phyloP scores from a whole-genome alignment of 441 rosid genomes.

The Erysimum pusillum region DNA sequence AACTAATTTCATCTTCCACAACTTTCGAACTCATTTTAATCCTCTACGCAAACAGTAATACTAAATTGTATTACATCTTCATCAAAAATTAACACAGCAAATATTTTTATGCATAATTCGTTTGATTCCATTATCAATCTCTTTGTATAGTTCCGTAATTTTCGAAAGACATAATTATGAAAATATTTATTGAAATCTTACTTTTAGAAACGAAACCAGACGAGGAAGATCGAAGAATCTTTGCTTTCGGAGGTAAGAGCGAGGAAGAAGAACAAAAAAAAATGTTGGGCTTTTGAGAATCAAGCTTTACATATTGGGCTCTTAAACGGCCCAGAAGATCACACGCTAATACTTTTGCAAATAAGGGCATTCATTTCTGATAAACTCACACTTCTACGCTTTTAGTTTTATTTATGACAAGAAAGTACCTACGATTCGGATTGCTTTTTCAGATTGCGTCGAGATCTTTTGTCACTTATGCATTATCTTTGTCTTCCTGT shows the following conservation, averaged over 20 bases:
- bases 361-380: neutral
- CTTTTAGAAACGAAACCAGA: too few species aligned
- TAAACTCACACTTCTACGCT: neutral
- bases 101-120: too few species aligned
- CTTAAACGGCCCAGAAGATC: neutral
- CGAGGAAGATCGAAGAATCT: slow-evolving; percentile 13
- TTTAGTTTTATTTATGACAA: neutral
- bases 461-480: neutral
- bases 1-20: slow-evolving; percentile 51
- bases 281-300: neutral
- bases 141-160: too few species aligned
- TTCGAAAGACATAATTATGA: too few species aligned
- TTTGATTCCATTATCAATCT: too few species aligned
- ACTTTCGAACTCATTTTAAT: slow-evolving; percentile 52
- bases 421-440: neutral
- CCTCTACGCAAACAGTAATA: neutral
- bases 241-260: slow-evolving; percentile 1
- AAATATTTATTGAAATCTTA: too few species aligned
- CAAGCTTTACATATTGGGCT: neutral
- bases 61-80: neutral
- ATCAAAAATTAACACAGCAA: too few species aligned
- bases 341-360: neutral
- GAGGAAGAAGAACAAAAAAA: neutral
- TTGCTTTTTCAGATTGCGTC: neutral
- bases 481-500: neutral